These are phyloP conservation scores for Fabrea salina DNA, from an alignment of 169 alveolate species.

Conservation along the genomic window DNA sequence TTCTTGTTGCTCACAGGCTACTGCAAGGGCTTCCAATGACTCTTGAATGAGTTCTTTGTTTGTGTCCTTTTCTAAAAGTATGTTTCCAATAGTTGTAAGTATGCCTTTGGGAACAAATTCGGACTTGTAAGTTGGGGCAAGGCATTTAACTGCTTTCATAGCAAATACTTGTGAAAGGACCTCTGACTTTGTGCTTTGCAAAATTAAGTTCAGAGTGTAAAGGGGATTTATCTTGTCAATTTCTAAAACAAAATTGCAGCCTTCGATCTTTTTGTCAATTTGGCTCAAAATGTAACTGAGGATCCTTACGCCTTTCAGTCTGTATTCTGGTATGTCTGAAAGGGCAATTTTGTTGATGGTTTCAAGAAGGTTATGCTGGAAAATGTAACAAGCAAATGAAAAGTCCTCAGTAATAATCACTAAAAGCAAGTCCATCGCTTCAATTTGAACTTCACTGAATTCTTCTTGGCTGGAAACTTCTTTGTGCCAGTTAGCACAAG, in stretches of 20 bases:
- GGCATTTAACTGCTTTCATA: not conserved
- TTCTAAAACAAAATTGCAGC: not conserved
- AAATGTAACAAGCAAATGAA: not conserved
- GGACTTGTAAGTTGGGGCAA: not conserved
- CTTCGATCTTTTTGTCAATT: not conserved
- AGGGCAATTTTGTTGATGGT: not conserved
- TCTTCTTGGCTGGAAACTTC: not conserved
- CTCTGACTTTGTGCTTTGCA: not conserved
- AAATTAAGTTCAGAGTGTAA: not conserved
- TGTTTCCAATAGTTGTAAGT: not conserved
- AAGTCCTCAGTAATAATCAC: not conserved
- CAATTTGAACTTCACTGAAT: not conserved
- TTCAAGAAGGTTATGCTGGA: not conserved
- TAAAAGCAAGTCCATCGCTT: not conserved
- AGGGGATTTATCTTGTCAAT: not conserved
- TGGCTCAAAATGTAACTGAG: too few relatives aligned
- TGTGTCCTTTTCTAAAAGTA: not conserved
- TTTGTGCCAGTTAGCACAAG: not conserved
- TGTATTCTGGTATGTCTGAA: not conserved
- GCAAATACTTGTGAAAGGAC: not conserved
- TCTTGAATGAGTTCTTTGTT: not conserved
- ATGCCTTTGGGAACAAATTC: conserved; percentile 2
- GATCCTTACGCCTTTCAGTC: not conserved
- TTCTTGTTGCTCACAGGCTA: not conserved
- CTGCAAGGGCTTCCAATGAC: not conserved